Base-by-base conservation (phyloP, 2,329 filamentous ascomycete species). In the Mycocentrospora acerina region DNA sequence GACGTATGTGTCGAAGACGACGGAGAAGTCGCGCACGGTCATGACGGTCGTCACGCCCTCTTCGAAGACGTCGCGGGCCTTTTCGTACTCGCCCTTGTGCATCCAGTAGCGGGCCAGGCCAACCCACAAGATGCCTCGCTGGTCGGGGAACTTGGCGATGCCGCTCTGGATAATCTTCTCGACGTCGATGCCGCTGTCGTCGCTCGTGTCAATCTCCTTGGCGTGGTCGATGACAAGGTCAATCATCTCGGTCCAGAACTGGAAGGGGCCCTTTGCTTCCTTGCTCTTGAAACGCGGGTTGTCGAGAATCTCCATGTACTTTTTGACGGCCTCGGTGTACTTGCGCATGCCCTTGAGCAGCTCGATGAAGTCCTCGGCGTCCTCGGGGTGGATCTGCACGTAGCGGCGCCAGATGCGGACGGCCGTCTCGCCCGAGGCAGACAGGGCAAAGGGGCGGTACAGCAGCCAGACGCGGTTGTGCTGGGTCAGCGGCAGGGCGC, bases 171-270 rank as follows among this genome's bases (percentile, higher is more conserved):
- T 86, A 59, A 98, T 96, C 44, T 82, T 81, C 60, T 97, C 90
- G 14, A 95, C 90, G 58, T 95, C 84, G 55, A 97, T 89, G 22
- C 88, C 90, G 12, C 81, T 81, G 56, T 91, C 86, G 48, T 88
- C 80, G 11, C 85, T 83, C 5, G 88, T 86, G 57, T 93, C 82
- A 32, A 98, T 83, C 28, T 94, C 82, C 55, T 85, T 86, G 4
- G 93, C 93, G 65, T 95, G 89, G 43, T 87, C 87, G 29, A 98
- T 94, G 30, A 98, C 75, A 49, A 97, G 68, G 59, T 98, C 93
- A 24, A 97, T 84, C 88, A 98, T 94, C 66, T 98, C 93, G 48
- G 83, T 93, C 93, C 93, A 98, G 32, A 98, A 78, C 67, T 98
- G 90, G 64, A 95, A 98, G 47, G 91, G 88, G 1, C 93, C 91